Evolutionary conservation across 352 stramenopile species (phyloP), one percentile per base, ranked within the genome.

Genomic region (Phytophthora sp.): DNA sequence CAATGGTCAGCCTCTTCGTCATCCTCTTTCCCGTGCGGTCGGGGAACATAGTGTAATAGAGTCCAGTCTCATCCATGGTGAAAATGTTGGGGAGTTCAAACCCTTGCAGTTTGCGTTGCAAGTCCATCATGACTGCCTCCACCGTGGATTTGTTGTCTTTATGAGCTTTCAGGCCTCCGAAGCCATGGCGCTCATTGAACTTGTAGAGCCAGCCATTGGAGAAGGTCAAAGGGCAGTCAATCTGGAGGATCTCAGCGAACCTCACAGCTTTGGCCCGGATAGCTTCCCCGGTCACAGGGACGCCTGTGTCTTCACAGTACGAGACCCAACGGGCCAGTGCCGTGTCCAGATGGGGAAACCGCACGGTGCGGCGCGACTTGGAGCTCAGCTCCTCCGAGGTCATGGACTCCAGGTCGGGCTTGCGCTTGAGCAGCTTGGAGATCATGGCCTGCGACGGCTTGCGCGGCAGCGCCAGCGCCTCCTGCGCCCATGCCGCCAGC

Each of bases 121-220:
- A 20, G 6, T 72, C 50, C 4, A 12, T 37, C 12, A 60, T n/a
- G 11, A 35, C 17, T 26, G 57, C 30, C 10, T 69, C 46, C 5
- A 58, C 26, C 0, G 35, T 49, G 9, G 18, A 12, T 53, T 51
- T 54, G 7, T 4, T 61, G 6, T 51, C 54, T 62, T 48, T 60
- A 13, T 48, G 37, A 23, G 30, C 23, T 48, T 51, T 67, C 20
- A 51, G 8, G 2, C 54, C 41, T 1, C 44, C 38, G 31, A 76
- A 71, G 10, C 67, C 67, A 30, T 76, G 62, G 6, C 67, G 62
- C 53, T 64, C 57, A 39, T 72, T 72, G 42, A 76, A 76, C 43
- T 65, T 69, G 51, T 65, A 67, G 30, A 76, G 67, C 67, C 67
- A 76, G 2, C 67, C 67, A 32, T 76, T 76, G 4, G 67, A 69